Evolutionary conservation across 225 moss, liverwort and hornwort genomes (phyloP), one percentile per base, ranked within the genome.

Genomic region (Ulota crispa): DNA sequence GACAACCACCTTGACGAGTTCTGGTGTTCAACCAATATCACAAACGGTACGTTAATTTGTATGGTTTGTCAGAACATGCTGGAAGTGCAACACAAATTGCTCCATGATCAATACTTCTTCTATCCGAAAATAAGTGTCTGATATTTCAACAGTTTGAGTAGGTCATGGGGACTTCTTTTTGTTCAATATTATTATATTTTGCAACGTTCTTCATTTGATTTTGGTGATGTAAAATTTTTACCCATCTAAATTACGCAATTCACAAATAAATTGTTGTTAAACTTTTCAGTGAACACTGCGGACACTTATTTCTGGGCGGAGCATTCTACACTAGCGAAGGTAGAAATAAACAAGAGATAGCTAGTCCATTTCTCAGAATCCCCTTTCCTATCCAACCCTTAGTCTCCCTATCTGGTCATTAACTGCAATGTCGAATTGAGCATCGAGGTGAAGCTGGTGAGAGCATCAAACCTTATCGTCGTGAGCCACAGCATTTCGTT

Each of bases 381-480:
- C 36, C 45, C 36, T 21, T 26, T 73, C 12, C 36, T 20, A 66
- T n/a, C 47, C 23, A 59, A 73, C 4, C 7, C 2, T 41, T 39
- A 21, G 12, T 64, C 64, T 85, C 43, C 70, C 71, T 64, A 32
- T 64, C 61, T 30, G 54, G 31, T 73, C 67, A 73, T 19, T 31
- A 34, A 65, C 50, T 24, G 72, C 30, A 24, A 73, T 39, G 31
- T 32, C 56, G 14, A 52, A 20, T 20, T 53, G 27, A 61, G 64
- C 59, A 77, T 56, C 26, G 36, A 24, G 32, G 23, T 43, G 37
- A 60, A 9, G 50, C 41, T 61, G 79, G 55, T 42, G 53, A 61
- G 54, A 18, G 65, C 27, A 47, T 45, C 78, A 81, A 57, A 87
- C 87, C 85, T 71, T 64, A 8, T 65, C 66, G 4, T 52, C 75